Conservation (phyloP, 495 filamentous ascomycete genomes). For the Sporormia fimetaria region DNA sequence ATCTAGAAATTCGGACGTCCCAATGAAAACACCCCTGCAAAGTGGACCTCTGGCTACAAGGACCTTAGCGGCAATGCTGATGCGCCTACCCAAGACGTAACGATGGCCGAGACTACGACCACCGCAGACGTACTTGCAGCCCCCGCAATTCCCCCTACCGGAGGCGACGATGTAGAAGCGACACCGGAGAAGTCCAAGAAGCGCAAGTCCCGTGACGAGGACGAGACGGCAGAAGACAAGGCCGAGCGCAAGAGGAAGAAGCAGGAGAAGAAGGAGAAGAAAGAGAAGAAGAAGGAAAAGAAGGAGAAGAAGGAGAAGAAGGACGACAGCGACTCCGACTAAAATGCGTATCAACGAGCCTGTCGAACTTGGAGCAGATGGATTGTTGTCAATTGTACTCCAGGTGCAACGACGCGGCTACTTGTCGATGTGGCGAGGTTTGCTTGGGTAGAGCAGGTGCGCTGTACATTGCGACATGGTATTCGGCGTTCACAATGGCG, state of each 20-base stretch:
- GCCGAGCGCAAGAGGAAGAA: conserved; percentile 33
- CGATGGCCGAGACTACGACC: conserved; percentile 35
- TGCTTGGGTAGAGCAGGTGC: not conserved
- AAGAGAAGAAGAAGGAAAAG: conserved; percentile 28
- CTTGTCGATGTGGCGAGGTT: not conserved
- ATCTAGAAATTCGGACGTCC: conserved; percentile 70
- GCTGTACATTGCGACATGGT: not conserved
- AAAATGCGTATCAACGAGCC: no score
- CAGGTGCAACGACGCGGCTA: no score
- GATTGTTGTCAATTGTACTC: no score
- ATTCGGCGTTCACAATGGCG: no score
- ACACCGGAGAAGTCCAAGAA: conserved; percentile 20
- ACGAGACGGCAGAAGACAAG: conserved; percentile 28
- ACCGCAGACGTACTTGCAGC: conserved; percentile 35
- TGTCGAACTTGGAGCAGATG: no score
- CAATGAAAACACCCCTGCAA: conserved; percentile 81
- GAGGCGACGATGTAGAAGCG: conserved; percentile 3
- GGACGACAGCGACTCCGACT: conserved; percentile 27
- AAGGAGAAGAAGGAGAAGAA: conserved; percentile 26
- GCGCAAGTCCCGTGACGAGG: conserved; percentile 33
- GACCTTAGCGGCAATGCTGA: conserved; percentile 53
- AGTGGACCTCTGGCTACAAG: conserved; percentile 83
- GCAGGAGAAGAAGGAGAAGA: conserved; percentile 28
- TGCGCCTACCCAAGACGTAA: conserved; percentile 15
- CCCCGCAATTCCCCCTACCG: conserved; percentile 26